Percentiles rank a stretch among this genome's conserved stretches.
These are phyloP conservation scores for Zea mays DNA, from an alignment of 176 grass and related monocot genomes.

Conservation along the genomic window Zm-B73-REFERENCE-NAM-5.0 NC_050103.1:3248501-3249000, in stretches of 20 bases:
- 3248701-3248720: slow-evolving; percentile 52
- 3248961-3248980: slow-evolving; percentile 1
- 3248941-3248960: not conserved
- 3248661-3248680: slow-evolving; percentile 44
- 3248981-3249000: not conserved
- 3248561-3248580: slow-evolving; percentile 40
- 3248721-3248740: slow-evolving; percentile 42
- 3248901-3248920: slow-evolving; percentile 82
- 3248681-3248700: slow-evolving; percentile 71
- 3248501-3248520: slow-evolving; percentile 60
- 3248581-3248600: slow-evolving; percentile 26
- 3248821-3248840: slow-evolving; percentile 71
- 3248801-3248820: slow-evolving; percentile 75
- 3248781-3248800: slow-evolving; percentile 77
- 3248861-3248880: slow-evolving; percentile 45
- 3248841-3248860: slow-evolving; percentile 68
- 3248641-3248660: slow-evolving; percentile 52
- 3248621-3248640: slow-evolving; percentile 47
- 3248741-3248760: slow-evolving; percentile 53
- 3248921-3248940: slow-evolving; percentile 44
- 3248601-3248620: slow-evolving; percentile 34
- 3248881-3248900: slow-evolving; percentile 72
- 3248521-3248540: slow-evolving; percentile 78
- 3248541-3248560: slow-evolving; percentile 54
- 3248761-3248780: slow-evolving; percentile 62